A percentile compares a stretch with the other conserved stretches of the same genome.
phyloP scores from a whole-genome alignment of 257 asterid species.

The Striga asiatica region DNA sequence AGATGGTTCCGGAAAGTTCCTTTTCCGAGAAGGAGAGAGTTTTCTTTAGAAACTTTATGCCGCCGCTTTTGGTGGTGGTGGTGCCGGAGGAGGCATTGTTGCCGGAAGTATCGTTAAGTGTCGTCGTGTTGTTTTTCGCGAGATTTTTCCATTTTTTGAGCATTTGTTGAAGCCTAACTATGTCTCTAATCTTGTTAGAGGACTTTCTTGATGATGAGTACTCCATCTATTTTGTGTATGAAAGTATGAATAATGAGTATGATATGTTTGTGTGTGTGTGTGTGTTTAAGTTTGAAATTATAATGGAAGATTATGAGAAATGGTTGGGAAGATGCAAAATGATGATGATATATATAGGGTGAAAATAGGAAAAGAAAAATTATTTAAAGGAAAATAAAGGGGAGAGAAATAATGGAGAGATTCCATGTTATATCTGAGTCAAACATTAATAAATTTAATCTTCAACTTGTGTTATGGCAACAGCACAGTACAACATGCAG shows the following conservation, averaged over 20 bases:
- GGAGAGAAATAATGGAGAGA: no score
- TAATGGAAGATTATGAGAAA: neutral
- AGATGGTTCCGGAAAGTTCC: no score
- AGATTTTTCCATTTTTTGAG: conserved; percentile 79
- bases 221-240: no score
- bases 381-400: no score
- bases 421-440: conserved; percentile 5
- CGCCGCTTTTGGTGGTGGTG: conserved; percentile 15
- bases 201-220: conserved; percentile 32
- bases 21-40: conserved; percentile 67
- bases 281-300: neutral
- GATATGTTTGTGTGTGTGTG: neutral
- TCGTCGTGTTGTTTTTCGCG: conserved; percentile 23
- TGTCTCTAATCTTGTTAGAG: conserved; percentile 71
- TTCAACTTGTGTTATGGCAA: conserved; percentile 12
- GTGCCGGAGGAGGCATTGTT: neutral
- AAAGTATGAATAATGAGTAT: neutral
- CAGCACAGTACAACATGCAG: no score
- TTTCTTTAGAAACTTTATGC: conserved; percentile 70
- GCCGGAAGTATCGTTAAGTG: no score
- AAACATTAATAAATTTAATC: conserved; percentile 3
- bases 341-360: conserved; percentile 2
- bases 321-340: neutral
- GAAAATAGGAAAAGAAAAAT: no score
- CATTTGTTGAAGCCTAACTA: conserved; percentile 77